Evolutionary conservation across 2,329 filamentous ascomycete genomes (phyloP), one percentile per base, ranked within the genome.

Genomic region (Huntiella savannae): DNA sequence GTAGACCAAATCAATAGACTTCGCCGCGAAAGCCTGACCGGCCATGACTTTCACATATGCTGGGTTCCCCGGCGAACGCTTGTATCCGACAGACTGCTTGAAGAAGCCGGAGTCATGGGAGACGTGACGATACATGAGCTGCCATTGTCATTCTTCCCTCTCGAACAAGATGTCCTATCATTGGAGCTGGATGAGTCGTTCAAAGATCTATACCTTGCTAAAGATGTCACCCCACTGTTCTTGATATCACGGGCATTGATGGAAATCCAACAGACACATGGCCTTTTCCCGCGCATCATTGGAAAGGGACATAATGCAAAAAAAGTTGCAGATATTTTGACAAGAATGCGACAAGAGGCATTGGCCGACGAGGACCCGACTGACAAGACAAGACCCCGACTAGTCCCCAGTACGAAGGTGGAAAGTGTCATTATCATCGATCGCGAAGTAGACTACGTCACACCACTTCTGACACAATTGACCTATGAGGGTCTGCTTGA

Each of bases 401-500:
- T 93, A 19, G 79, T 83, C 8, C 88, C 91, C 10, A 96, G 91
- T 60, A 81, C 81, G 8, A 79, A 78, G 5, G 82, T 86, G 41
- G 91, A 98, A 60, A 93, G 81, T 57, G 68, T 95, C 50, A 87
- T 98, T 55, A 82, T 98, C 50, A 86, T 98, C 47, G 91, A 98
- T 60, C 82, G 91, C 43, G 87, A 95, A 58, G 81, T 94, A 47
- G 91, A 98, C 60, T 86, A 91, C 56, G 84, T 88, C 12, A 95
- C 91, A 1, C 80, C 82, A 0, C 70, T 98, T 12, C 77, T 98
- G 46, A 96, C 88, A 0, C 91, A 98, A 59, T 67, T 98, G 51
- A 98, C 91, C 1, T 98, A 98, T 56, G 88, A 98, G 63, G 91
- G 91, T 3, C 68, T 98, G 19, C 80, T 98, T 46, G 92, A 98